Evolutionary conservation across 2,329 filamentous ascomycete species (phyloP), one percentile per base, ranked within the genome.

Genomic region (Trichoderma gracile): DNA sequence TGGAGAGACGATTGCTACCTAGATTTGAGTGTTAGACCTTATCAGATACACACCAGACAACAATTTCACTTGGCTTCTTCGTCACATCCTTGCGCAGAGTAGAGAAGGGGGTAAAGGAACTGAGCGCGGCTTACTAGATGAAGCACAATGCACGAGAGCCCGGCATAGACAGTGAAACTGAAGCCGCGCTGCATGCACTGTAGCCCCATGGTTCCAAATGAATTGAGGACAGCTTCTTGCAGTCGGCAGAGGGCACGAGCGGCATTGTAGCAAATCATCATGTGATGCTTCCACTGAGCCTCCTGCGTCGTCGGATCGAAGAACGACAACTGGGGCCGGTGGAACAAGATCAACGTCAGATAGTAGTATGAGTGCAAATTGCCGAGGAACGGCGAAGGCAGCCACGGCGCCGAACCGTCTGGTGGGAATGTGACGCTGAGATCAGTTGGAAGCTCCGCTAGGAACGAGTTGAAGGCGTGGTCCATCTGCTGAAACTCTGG

Each of bases 161-260:
- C 87, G 63, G 89, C 88, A 73, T 98, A 98, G n/a, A 98, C 92
- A 6, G 92, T 92, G 72, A 97, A 98, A 76, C 93, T 97, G 74
- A 96, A 93, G 45, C 94, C 94, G 69, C 94, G 86, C 72, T 94
- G 89, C 94, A 97, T 97, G 78, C 89, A 96, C 70, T 95, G 83
- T 17, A 98, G 81, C 0, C 93, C 94, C 17, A 85, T 85, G 66
- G 97, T 80, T 3, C 93, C 92, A 75, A 89, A 96, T 0, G 86
- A 84, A 61, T 89, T 84, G 65, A 96, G 73, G 42, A 96, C 86
- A 2, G 89, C 89, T 77, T 98, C 94, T 73, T 97, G 93, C 6
- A 97, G 77, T 66, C 91, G 88, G 76, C 93, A 97, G 57, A 98
- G 83, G 46, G 85, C 86, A 76, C 95, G 96, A 45, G 94, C 93